Evolutionary conservation across 768 basidiomycete genomes (phyloP).

Genomic region (Collybiopsis confluens): DNA sequence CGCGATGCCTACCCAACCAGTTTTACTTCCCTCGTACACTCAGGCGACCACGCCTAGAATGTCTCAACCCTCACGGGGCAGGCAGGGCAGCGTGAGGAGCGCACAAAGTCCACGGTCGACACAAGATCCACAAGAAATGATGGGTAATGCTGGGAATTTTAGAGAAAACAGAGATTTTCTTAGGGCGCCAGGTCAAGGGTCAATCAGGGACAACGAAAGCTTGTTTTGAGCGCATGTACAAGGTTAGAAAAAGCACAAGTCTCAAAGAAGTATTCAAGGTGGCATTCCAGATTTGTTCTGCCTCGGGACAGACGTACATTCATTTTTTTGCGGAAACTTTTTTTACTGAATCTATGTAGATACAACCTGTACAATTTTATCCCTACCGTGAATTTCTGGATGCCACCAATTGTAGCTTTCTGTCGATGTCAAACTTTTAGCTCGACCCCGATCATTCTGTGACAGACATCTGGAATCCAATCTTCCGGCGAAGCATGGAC

Average conservation of each 20-base stretch:
- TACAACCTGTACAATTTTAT: no score
- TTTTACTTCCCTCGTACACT: slow-evolving; percentile 41
- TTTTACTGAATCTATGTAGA: no score
- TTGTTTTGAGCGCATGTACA: neutral
- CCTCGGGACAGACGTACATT: no score
- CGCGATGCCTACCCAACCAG: slow-evolving; percentile 68
- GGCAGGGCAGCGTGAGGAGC: neutral
- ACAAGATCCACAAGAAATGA: slow-evolving; percentile 1
- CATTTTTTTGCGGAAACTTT: no score
- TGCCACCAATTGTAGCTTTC: no score
- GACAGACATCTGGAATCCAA: no score
- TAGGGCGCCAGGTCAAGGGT: slow-evolving; percentile 1
- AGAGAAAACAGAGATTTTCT: slow-evolving; percentile 4
- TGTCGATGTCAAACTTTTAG: no score
- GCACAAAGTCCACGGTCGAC: neutral
- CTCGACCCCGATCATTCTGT: no score
- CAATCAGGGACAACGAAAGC: neutral
- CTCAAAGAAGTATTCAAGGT: no score
- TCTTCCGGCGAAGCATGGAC: no score
- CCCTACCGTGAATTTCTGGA: no score
- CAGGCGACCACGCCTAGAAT: slow-evolving; percentile 2
- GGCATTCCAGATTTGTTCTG: no score
- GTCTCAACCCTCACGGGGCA: slow-evolving; percentile 3
- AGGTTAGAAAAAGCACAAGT: neutral
- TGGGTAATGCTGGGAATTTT: slow-evolving; percentile 28